phyloP scores from a whole-genome alignment of 1,139 yeast genomes.

The Geotrichum siamense region DNA sequence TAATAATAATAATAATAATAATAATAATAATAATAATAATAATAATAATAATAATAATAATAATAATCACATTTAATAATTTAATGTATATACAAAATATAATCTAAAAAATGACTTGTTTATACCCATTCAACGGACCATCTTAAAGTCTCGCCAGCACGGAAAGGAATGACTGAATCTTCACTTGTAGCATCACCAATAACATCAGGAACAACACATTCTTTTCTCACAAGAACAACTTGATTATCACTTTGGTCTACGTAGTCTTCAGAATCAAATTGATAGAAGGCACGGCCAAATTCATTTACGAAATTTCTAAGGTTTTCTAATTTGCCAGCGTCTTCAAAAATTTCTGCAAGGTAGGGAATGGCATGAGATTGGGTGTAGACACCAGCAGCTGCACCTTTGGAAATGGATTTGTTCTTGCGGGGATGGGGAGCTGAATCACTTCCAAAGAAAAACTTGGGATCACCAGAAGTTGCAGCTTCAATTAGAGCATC shows the following conservation, averaged over 20 bases:
- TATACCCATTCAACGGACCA: conserved; percentile 72
- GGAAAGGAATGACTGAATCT: conserved; percentile 76
- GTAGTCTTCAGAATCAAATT: conserved; percentile 33
- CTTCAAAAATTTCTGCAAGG: conserved; percentile 79
- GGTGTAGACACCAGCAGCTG: conserved; percentile 95
- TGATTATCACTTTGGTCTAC: conserved; percentile 22
- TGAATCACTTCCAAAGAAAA: conserved; percentile 94
- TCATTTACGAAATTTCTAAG: conserved; percentile 69
- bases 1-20: too few species aligned
- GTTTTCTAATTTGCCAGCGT: conserved; percentile 52
- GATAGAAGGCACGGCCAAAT: conserved; percentile 66
- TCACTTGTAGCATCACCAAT: conserved; percentile 41
- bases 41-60: too few species aligned
- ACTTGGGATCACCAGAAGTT: conserved; percentile 83
- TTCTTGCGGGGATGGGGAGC: conserved; percentile 89
- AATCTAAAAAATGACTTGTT: not conserved
- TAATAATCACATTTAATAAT: not conserved
- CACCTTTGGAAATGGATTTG: conserved; percentile 71
- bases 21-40: too few species aligned
- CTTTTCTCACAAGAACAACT: conserved; percentile 39
- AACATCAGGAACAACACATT: conserved; percentile 49
- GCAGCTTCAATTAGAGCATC: conserved; percentile 81
- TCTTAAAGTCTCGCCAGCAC: conserved; percentile 64
- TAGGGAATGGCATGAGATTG: conserved; percentile 79
- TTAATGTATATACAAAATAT: not conserved